These are phyloP conservation scores for Fusarium longipes DNA, from an alignment of 2,329 filamentous ascomycete species.

Conservation along the genomic window DNA sequence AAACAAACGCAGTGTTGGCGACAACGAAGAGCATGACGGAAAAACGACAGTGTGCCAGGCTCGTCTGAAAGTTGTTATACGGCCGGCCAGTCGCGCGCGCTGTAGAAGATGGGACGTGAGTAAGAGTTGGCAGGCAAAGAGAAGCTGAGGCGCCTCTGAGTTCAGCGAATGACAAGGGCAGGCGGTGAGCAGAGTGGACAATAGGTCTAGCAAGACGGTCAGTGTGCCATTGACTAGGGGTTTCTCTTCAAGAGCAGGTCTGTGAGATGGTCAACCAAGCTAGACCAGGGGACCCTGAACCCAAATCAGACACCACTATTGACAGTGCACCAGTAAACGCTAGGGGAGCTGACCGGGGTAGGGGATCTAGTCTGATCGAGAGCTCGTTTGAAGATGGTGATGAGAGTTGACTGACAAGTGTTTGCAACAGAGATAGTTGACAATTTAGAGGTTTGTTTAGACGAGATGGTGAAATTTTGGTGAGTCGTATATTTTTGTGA, in stretches of 20 bases:
- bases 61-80: conserved; percentile 43
- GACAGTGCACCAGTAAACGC: conserved; percentile 28
- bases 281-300: conserved; percentile 40
- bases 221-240: conserved; percentile 33
- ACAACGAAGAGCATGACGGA: conserved; percentile 44
- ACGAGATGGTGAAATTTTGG: neutral
- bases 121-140: conserved; percentile 27
- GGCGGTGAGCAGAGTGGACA: conserved; percentile 44
- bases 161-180: conserved; percentile 43
- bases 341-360: conserved; percentile 21
- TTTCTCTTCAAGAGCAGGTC: conserved; percentile 30
- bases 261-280: conserved; percentile 37
- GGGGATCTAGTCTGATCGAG: conserved; percentile 32
- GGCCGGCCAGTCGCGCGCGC: conserved; percentile 43
- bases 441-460: neutral
- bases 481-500: neutral
- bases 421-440: conserved; percentile 3
- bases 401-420: conserved; percentile 28
- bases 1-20: conserved; percentile 39
- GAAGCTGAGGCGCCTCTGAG: conserved; percentile 31
- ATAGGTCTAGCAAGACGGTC: conserved; percentile 38
- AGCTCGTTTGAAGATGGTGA: conserved; percentile 26
- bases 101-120: conserved; percentile 35
- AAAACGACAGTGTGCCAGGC: conserved; percentile 36
- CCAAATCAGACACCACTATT: conserved; percentile 32